Evolutionary conservation across 2,329 filamentous ascomycete genomes (phyloP).

Genomic region (Phialocephala sp.): DNA sequence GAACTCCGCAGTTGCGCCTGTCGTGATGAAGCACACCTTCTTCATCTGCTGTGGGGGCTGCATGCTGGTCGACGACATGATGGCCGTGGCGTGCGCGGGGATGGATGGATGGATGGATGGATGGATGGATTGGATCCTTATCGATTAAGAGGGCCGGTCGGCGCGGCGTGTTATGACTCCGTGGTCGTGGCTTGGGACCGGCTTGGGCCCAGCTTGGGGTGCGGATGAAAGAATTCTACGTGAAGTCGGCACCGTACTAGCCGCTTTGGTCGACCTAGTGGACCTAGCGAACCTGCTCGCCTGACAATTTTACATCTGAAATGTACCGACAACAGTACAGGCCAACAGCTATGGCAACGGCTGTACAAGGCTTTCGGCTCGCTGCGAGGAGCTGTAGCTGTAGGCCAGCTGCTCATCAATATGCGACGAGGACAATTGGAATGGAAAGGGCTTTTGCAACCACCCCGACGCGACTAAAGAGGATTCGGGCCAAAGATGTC

Average conservation of each 20-base stretch:
- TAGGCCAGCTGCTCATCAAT: conserved; percentile 23
- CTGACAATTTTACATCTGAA: conserved; percentile 14
- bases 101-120: too few relatives aligned
- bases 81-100: background rate
- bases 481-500: conserved; percentile 13
- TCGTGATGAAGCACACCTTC: conserved; percentile 77
- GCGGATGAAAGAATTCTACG: background rate
- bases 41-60: conserved; percentile 20
- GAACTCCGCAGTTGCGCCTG: conserved; percentile 91
- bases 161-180: background rate
- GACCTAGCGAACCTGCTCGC: background rate
- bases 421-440: conserved; percentile 32
- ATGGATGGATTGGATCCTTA: background rate
- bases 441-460: conserved; percentile 34
- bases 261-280: background rate
- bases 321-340: background rate
- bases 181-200: background rate
- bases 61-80: background rate
- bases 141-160: background rate
- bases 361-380: conserved; percentile 40
- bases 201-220: background rate
- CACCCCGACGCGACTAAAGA: conserved; percentile 29
- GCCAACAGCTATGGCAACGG: conserved; percentile 39
- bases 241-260: background rate
- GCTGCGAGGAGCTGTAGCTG: conserved; percentile 37